Conservation (phyloP, 2,329 filamentous ascomycete genomes). For the Davidsoniella virescens region DNA sequence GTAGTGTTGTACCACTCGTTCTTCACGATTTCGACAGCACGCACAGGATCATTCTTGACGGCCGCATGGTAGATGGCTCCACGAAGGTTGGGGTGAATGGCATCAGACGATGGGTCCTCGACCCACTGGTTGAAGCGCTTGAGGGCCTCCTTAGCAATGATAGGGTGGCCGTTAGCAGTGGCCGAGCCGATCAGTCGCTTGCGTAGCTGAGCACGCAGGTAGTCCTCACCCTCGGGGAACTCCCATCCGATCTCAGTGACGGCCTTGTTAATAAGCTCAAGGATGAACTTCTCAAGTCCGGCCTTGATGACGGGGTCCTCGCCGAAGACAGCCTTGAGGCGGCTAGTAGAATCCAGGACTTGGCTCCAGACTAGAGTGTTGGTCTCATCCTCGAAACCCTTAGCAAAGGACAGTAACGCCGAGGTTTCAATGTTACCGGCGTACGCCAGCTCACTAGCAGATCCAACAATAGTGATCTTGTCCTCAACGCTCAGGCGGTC, state of each 20-base stretch:
- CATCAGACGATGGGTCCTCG: slow-evolving; percentile 46
- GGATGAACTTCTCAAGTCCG: slow-evolving; percentile 61
- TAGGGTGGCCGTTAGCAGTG: slow-evolving; percentile 60
- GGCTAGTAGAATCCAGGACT: slow-evolving; percentile 58
- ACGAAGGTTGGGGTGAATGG: slow-evolving; percentile 70
- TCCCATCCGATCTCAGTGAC: slow-evolving; percentile 77
- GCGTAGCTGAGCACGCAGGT: slow-evolving; percentile 65
- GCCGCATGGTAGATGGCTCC: slow-evolving; percentile 65
- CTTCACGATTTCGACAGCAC: slow-evolving; percentile 58
- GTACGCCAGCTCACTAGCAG: slow-evolving; percentile 75
- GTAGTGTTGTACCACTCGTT: slow-evolving; percentile 70
- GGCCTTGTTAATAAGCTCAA: slow-evolving; percentile 59
- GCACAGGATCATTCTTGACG: slow-evolving; percentile 51
- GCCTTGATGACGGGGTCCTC: slow-evolving; percentile 55
- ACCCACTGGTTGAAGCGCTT: slow-evolving; percentile 69
- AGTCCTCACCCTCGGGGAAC: slow-evolving; percentile 61
- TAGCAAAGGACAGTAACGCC: slow-evolving; percentile 65
- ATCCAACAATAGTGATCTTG: slow-evolving; percentile 83
- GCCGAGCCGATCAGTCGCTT: slow-evolving; percentile 65
- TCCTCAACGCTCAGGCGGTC: slow-evolving; percentile 67
- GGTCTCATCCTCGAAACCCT: slow-evolving; percentile 67
- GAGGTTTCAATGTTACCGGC: slow-evolving; percentile 72
- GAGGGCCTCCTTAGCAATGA: slow-evolving; percentile 55
- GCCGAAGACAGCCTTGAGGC: slow-evolving; percentile 71
- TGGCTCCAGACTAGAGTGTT: slow-evolving; percentile 86